Percentiles rank a stretch among this genome's conserved stretches.
Conservation (phyloP, 106 monocot genomes). For the Amphibolis antarctica region DNA sequence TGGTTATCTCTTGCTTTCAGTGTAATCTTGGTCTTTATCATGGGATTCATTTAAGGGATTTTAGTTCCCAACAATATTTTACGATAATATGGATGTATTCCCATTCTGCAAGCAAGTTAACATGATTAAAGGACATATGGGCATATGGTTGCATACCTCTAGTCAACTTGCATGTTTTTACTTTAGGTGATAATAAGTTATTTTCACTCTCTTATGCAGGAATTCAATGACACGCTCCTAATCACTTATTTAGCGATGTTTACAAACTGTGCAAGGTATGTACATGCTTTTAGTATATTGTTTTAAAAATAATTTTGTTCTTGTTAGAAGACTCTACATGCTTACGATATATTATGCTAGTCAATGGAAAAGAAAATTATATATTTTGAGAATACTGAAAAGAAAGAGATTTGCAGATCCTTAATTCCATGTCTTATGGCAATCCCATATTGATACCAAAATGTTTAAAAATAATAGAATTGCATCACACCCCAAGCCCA, state of each 20-base stretch:
- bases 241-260: conserved; percentile 95
- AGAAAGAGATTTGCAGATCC: not conserved
- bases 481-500: no score
- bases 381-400: no score
- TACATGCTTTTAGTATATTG: not conserved
- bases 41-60: not conserved
- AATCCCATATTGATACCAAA: no score
- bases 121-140: not conserved
- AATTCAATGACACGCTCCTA: conserved; percentile 91
- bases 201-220: conserved; percentile 30
- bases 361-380: no score
- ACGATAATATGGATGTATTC: no score
- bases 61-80: not conserved
- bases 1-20: not conserved
- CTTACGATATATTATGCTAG: no score
- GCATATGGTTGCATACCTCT: not conserved
- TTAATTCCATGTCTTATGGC: not conserved
- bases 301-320: no score
- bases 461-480: no score
- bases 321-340: not conserved
- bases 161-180: not conserved
- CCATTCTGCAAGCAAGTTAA: not conserved
- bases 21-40: not conserved
- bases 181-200: not conserved
- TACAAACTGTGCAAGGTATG: conserved; percentile 89